Evolutionary conservation across 2,329 filamentous ascomycete species (phyloP).

Genomic region (Paraconiothyrium sp.): DNA sequence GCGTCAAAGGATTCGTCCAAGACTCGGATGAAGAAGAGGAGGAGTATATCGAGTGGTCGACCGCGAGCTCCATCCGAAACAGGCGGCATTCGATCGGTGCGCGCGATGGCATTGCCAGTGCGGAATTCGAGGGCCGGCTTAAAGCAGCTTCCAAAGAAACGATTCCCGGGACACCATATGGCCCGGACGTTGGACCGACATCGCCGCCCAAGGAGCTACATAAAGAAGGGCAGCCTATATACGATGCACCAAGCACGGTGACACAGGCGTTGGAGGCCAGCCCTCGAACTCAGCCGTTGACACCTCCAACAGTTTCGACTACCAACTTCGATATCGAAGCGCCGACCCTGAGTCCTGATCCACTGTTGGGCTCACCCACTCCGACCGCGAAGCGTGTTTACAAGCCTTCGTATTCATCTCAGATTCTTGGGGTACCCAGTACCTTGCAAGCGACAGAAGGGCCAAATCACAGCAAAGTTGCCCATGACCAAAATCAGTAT

Average conservation of each 20-base stretch:
- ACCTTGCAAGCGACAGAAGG: conserved; percentile 16
- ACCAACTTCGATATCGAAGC: conserved; percentile 9
- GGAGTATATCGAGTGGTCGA: conserved; percentile 36
- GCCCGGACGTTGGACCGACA: not conserved
- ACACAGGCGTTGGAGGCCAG: conserved; percentile 24
- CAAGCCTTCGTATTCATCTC: conserved; percentile 21
- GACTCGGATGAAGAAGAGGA: conserved; percentile 61
- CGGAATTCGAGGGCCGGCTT: not conserved
- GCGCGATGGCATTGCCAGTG: conserved; percentile 25
- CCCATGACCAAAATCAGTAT: not conserved
- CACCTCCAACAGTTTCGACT: not conserved
- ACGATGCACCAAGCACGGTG: conserved; percentile 33
- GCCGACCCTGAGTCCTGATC: conserved; percentile 44
- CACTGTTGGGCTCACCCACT: conserved; percentile 32
- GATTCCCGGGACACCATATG: not conserved
- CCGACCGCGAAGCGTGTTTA: conserved; percentile 15
- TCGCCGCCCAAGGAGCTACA: not conserved
- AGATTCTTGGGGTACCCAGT: conserved; percentile 17
- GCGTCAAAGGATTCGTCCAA: conserved; percentile 59
- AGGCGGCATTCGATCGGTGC: conserved; percentile 28
- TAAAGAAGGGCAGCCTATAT: conserved; percentile 1
- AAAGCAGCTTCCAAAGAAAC: not conserved
- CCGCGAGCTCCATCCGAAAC: conserved; percentile 19
- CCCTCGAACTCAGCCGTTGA: not conserved
- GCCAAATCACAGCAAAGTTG: not conserved